Evolutionary conservation across 257 asterid species (phyloP), one percentile per base, ranked within the genome.

Genomic region (Solanum lycopersicoides): DNA sequence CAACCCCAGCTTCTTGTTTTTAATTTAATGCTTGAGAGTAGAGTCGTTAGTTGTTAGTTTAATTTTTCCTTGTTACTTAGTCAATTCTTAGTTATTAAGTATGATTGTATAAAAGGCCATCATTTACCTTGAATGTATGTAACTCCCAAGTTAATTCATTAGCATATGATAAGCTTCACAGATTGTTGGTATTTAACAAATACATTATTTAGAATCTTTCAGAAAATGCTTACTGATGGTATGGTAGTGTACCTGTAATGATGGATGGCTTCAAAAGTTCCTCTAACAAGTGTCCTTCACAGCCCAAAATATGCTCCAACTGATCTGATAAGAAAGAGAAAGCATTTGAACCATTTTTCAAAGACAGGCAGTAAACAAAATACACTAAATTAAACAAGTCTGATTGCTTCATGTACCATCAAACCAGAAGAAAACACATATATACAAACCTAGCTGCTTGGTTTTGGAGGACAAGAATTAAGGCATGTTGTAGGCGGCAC

Each of bases 381-480:
- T n/a, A 76, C 14, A 76, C 60, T 7, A 76, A 28, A 28, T 28
- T 28, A 28, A 76, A n/a, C n/a, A 39, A 6, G 59, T 42, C 30
- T 35, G 53, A 39, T 21, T 74, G 82, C 11, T 73, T 74, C 53
- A 74, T 23, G 16, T 21, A 39, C 18, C 53, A 74, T 56, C 32
- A 74, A 39, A 74, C 20, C 30, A 74, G 56, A 39, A 23, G 20
- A 39, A 74, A 39, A 2, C 68, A 60, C 90, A 8, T 37, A 37
- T 37, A 5, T 89, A 87, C 59, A 86, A 88, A 88, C 91, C 88
- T 30, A 90, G 80, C 12, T 89, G 95, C 88, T 94, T 92, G 14
- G 35, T n/a, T 76, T 76, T n/a, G 83, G 30, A 42, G 83, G n/a
- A 42, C 8, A 42, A 0, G 60, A n/a, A 7, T 87, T 21, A 90